Percentiles rank a stretch among this genome's conserved stretches.
phyloP scores from a whole-genome alignment of 768 basidiomycete genomes.

The Fistulinella prunicolor region DNA sequence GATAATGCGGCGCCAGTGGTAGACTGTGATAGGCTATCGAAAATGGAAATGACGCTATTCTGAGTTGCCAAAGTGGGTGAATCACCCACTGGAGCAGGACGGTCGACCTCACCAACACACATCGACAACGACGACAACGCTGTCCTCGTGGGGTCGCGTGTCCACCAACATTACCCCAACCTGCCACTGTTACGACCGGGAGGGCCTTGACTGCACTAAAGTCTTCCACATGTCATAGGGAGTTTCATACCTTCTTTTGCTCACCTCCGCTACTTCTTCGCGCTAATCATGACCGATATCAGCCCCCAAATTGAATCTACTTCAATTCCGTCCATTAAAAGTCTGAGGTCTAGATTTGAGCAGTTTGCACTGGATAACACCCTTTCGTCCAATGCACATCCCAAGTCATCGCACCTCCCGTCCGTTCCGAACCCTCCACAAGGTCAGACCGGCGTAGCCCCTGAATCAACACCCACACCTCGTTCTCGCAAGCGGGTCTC shows the following conservation, averaged over 20 bases:
- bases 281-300: conserved; percentile 15
- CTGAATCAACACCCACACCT: conserved; percentile 35
- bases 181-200: neutral
- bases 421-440: conserved; percentile 7
- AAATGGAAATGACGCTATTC: conserved; percentile 13
- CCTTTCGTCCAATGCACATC: conserved; percentile 1
- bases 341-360: conserved; percentile 69
- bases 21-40: neutral
- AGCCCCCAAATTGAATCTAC: conserved; percentile 46
- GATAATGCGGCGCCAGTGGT: too few relatives aligned
- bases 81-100: too few relatives aligned
- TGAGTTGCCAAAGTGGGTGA: conserved; percentile 13
- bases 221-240: neutral
- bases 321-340: conserved; percentile 63
- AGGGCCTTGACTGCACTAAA: conserved; percentile 3
- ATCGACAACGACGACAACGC: conserved; percentile 11
- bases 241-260: conserved; percentile 3
- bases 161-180: neutral
- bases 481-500: conserved; percentile 42
- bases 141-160: neutral
- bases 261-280: neutral
- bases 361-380: conserved; percentile 50
- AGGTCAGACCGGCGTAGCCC: conserved; percentile 16
- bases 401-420: conserved; percentile 2
- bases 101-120: neutral